Conservation (phyloP, 2,329 filamentous ascomycete genomes). For the Penicillium sp. region DNA sequence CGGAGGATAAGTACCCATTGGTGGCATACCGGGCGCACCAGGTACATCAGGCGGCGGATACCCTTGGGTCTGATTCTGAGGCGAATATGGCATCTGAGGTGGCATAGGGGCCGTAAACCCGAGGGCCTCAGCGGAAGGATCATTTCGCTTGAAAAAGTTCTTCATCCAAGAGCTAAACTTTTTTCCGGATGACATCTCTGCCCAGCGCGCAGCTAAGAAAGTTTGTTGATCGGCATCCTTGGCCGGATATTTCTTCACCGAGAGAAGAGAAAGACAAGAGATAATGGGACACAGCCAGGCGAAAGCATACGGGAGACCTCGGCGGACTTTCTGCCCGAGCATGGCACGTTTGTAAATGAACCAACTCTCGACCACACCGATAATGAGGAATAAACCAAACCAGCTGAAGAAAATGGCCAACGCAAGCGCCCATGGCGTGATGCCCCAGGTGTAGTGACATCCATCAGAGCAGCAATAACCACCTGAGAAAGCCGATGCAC, state of each 20-base stretch:
- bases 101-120: neutral
- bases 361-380: slow-evolving; percentile 16
- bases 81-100: neutral
- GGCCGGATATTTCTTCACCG: slow-evolving; percentile 10
- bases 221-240: slow-evolving; percentile 18
- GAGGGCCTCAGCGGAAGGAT: slow-evolving; percentile 13
- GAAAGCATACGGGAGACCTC: slow-evolving; percentile 15
- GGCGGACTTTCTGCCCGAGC: slow-evolving; percentile 14
- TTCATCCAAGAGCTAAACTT: slow-evolving; percentile 18
- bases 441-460: slow-evolving; percentile 19
- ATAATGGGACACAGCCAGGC: slow-evolving; percentile 14
- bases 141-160: slow-evolving; percentile 11
- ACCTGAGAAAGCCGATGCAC: slow-evolving; percentile 8
- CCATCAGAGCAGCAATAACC: slow-evolving; percentile 17
- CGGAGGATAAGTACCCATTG: slow-evolving; percentile 7
- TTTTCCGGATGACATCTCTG: slow-evolving; percentile 13
- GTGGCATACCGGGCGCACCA: slow-evolving; percentile 3
- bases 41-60: slow-evolving; percentile 4
- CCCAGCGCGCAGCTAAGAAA: slow-evolving; percentile 11
- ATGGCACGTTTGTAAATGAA: slow-evolving; percentile 17
- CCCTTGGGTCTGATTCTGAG: slow-evolving; percentile 4
- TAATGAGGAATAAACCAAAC: slow-evolving; percentile 17
- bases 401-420: slow-evolving; percentile 18
- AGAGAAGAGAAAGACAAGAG: slow-evolving; percentile 12
- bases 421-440: slow-evolving; percentile 5